These are phyloP conservation scores for Penicillium italicum DNA, from an alignment of 2,329 filamentous ascomycete species.

Conservation along the genomic window DNA sequence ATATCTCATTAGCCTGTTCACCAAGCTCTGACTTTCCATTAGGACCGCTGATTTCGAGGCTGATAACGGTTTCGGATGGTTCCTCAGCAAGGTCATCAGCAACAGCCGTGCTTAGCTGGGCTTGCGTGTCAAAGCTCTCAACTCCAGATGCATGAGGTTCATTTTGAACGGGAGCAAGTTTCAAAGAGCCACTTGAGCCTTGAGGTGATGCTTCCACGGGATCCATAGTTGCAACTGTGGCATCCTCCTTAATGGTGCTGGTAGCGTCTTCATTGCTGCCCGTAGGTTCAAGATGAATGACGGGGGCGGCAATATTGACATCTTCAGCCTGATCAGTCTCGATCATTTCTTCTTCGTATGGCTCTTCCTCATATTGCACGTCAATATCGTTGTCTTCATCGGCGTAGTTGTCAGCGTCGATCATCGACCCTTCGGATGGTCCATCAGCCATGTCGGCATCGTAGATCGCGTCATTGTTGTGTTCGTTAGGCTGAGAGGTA, in stretches of 20 bases:
- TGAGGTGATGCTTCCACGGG: slow-evolving; percentile 4
- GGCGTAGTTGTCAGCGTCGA: slow-evolving; percentile 34
- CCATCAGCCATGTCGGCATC: slow-evolving; percentile 50
- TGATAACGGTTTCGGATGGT: neutral
- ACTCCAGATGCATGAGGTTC: neutral
- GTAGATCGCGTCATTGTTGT: slow-evolving; percentile 29
- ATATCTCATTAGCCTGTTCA: slow-evolving; percentile 24
- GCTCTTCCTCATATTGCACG: slow-evolving; percentile 30
- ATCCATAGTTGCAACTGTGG: slow-evolving; percentile 6
- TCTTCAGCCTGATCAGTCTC: slow-evolving; percentile 40
- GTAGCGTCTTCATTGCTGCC: slow-evolving; percentile 4
- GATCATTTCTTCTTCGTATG: slow-evolving; percentile 41
- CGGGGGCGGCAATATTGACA: slow-evolving; percentile 30
- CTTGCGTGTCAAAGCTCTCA: neutral
- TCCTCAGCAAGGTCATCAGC: slow-evolving; percentile 3
- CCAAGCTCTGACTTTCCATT: slow-evolving; percentile 3
- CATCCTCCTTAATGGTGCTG: slow-evolving; percentile 4
- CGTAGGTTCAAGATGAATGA: slow-evolving; percentile 16
- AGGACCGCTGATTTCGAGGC: neutral
- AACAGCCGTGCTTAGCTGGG: neutral
- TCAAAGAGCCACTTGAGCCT: neutral
- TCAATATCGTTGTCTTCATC: slow-evolving; percentile 30
- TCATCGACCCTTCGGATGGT: slow-evolving; percentile 38
- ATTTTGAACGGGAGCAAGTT: neutral
- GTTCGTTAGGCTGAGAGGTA: slow-evolving; percentile 30